These are phyloP conservation scores for Neurospora sp. DNA, from an alignment of 495 filamentous ascomycete species.

Conservation along the genomic window DNA sequence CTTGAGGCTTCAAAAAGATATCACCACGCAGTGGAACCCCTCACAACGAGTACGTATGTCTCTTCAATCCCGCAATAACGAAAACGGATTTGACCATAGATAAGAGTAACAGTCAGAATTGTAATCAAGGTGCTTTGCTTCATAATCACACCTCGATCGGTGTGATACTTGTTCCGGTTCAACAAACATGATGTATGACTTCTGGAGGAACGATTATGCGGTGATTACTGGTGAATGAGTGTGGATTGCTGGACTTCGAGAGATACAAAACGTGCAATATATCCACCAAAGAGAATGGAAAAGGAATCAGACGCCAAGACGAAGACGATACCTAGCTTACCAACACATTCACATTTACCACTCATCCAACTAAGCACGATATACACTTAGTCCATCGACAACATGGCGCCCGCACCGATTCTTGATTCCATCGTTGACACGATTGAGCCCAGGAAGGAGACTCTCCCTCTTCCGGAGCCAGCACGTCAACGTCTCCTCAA, in stretches of 20 bases:
- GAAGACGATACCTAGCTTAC: not conserved
- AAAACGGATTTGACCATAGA: not conserved
- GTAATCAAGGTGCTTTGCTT: not conserved
- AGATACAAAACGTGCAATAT: not conserved
- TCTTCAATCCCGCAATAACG: not conserved
- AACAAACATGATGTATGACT: not conserved
- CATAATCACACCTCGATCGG: not conserved
- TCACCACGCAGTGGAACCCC: not conserved
- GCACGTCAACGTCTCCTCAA: constrained; percentile 49
- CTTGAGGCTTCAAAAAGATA: not conserved
- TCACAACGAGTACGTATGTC: not conserved
- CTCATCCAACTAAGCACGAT: not conserved
- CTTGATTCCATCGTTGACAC: constrained; percentile 50
- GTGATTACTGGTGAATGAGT: not conserved
- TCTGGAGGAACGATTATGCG: not conserved
- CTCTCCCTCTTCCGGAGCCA: constrained; percentile 43
- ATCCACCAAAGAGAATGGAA: not conserved
- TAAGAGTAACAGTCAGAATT: not conserved
- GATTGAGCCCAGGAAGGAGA: constrained; percentile 50
- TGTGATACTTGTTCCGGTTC: not conserved
- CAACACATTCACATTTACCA: not conserved
- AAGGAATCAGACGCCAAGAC: not conserved
- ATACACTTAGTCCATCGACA: not conserved
- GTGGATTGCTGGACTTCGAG: not conserved
- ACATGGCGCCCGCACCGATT: constrained; percentile 41